Percentiles rank a stretch among this genome's conserved stretches.
Evolutionary conservation across 345 rosid genomes (phyloP).

Genomic region (Hypericum perforatum): DNA sequence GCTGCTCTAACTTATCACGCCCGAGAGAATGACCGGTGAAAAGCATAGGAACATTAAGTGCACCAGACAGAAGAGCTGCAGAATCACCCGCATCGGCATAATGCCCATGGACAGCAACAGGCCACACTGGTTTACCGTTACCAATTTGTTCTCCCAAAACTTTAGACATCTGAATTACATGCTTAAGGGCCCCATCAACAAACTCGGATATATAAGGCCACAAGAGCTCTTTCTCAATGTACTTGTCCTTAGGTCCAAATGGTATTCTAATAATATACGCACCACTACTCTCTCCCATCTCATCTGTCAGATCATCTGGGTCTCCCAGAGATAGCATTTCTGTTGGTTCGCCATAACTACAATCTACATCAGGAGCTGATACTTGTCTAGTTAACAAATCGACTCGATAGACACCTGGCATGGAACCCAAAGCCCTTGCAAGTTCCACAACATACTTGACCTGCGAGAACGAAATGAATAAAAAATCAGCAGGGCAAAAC

Average conservation of each 20-base stretch:
- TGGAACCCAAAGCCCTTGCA: slow-evolving; percentile 82
- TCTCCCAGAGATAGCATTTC: slow-evolving; percentile 80
- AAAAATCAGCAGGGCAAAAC: background rate
- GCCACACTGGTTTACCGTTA: slow-evolving; percentile 89
- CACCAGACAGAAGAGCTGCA: slow-evolving; percentile 89
- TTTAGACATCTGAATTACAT: slow-evolving; percentile 89
- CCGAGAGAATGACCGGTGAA: slow-evolving; percentile 98
- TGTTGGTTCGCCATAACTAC: slow-evolving; percentile 88
- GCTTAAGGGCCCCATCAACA: slow-evolving; percentile 94
- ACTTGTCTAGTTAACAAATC: slow-evolving; percentile 85
- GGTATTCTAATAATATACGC: slow-evolving; percentile 91
- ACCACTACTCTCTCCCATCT: slow-evolving; percentile 97
- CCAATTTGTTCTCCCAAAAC: slow-evolving; percentile 94
- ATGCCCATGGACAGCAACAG: slow-evolving; percentile 93
- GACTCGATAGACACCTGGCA: slow-evolving; percentile 85
- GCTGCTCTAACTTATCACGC: slow-evolving; percentile 92
- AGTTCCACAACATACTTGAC: slow-evolving; percentile 89
- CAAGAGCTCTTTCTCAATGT: slow-evolving; percentile 73
- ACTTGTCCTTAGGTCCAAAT: slow-evolving; percentile 85
- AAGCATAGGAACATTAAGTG: slow-evolving; percentile 95
- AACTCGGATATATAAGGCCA: slow-evolving; percentile 98
- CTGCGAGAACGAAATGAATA: slow-evolving; percentile 22
- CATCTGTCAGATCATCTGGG: slow-evolving; percentile 57
- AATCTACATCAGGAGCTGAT: slow-evolving; percentile 76
- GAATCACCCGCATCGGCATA: slow-evolving; percentile 99